Percentiles rank a stretch among this genome's conserved stretches.
Evolutionary conservation across 164 flowering plant species (phyloP).

Genomic region (Liriodendron chinense): DNA sequence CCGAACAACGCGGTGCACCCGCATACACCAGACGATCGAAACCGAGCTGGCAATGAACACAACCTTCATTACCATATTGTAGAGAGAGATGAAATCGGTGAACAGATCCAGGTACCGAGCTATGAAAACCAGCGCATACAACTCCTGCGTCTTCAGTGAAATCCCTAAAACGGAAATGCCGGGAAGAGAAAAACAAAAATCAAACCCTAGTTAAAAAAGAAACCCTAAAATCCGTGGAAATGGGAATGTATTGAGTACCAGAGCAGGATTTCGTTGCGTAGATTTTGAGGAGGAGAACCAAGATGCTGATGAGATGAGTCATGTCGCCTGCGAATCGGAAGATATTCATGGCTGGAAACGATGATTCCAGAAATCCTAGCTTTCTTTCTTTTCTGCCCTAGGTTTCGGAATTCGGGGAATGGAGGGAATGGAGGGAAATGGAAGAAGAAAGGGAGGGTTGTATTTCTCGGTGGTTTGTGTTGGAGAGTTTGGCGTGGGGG

Average conservation of each 20-base stretch:
- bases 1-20: conserved; percentile 51
- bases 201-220: conserved; percentile 8
- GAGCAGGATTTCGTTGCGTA: conserved; percentile 89
- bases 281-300: conserved; percentile 84
- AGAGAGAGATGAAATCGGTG: conserved; percentile 69
- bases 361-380: background rate
- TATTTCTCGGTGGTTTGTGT: background rate
- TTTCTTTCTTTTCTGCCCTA: background rate
- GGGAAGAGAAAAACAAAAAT: background rate
- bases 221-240: background rate
- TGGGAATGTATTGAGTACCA: conserved; percentile 32
- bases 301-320: conserved; percentile 74
- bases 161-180: conserved; percentile 41
- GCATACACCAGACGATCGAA: conserved; percentile 85
- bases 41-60: conserved; percentile 74
- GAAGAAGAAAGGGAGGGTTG: background rate
- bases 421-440: background rate
- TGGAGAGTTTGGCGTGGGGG: background rate
- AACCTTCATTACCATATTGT: conserved; percentile 84
- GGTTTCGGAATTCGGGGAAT: background rate
- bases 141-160: conserved; percentile 91
- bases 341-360: conserved; percentile 55
- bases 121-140: conserved; percentile 74
- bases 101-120: conserved; percentile 81
- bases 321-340: conserved; percentile 84